Evolutionary conservation across 805 yeast species (phyloP).

Genomic region (Lipomyces sp.): DNA sequence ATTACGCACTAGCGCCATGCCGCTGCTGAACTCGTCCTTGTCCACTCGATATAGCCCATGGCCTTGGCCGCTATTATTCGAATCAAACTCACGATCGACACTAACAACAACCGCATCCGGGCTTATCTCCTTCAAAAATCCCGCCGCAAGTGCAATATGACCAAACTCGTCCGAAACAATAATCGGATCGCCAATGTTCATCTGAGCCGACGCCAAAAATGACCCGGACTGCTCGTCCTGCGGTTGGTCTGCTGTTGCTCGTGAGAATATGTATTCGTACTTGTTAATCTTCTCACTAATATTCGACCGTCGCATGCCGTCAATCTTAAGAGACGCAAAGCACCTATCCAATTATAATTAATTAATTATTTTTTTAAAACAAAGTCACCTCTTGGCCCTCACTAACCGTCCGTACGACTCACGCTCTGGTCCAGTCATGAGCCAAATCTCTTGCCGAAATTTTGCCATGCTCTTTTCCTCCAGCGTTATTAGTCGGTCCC

Average conservation of each 20-base stretch:
- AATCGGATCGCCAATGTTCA: constrained; percentile 64
- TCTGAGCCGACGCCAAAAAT: constrained; percentile 51
- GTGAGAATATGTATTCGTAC: constrained; percentile 20
- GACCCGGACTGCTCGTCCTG: constrained; percentile 21
- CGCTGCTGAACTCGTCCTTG: constrained; percentile 75
- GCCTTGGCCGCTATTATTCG: background rate
- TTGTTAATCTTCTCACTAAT: constrained; percentile 12
- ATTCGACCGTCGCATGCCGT: constrained; percentile 2
- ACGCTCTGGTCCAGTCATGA: constrained; percentile 59
- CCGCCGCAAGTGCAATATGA: constrained; percentile 73
- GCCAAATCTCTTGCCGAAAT: constrained; percentile 70
- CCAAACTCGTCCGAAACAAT: constrained; percentile 81
- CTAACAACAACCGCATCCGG: constrained; percentile 54
- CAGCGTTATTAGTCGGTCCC: constrained; percentile 73
- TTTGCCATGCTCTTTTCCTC: constrained; percentile 68
- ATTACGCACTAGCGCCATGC: constrained; percentile 74
- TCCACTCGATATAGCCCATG: constrained; percentile 65
- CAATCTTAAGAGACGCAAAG: constrained; percentile 58
- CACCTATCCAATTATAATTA: constrained; percentile 17
- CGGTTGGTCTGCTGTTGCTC: constrained; percentile 16
- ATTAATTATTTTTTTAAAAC: constrained; percentile 14
- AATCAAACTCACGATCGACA: constrained; percentile 57
- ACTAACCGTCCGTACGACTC: constrained; percentile 61
- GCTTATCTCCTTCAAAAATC: constrained; percentile 55
- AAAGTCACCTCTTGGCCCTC: background rate